These are phyloP conservation scores for Picea abies DNA, from an alignment of 83 land plant genomes.

Conservation along the genomic window DNA sequence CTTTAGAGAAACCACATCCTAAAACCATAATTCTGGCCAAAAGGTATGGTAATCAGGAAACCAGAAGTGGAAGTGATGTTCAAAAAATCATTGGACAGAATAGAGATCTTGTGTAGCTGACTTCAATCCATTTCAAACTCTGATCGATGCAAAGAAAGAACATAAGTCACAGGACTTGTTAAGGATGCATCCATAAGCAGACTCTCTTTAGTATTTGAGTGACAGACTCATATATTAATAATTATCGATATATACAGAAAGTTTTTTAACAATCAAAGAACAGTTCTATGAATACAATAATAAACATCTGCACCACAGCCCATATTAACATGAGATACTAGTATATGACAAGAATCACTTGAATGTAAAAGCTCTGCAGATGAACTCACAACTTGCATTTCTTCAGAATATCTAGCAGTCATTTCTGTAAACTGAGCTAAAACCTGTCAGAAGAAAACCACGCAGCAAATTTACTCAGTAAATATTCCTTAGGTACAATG, in stretches of 20 bases:
- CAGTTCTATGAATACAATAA: background rate
- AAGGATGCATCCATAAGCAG: too few species aligned
- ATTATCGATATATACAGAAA: too few species aligned
- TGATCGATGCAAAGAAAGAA: too few species aligned
- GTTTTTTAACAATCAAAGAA: background rate
- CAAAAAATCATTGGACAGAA: background rate
- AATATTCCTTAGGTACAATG: background rate
- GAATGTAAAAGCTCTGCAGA: background rate
- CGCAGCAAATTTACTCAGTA: background rate
- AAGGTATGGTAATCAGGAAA: too few species aligned
- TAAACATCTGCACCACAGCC: background rate
- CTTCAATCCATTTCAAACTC: too few species aligned
- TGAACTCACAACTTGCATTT: conserved; percentile 71
- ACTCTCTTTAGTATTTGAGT: too few species aligned
- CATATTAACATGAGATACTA: conserved; percentile 5
- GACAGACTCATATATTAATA: too few species aligned
- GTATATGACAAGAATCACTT: background rate
- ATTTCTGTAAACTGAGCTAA: conserved; percentile 92
- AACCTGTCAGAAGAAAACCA: conserved; percentile 48
- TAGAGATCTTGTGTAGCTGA: too few species aligned
- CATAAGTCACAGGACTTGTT: too few species aligned
- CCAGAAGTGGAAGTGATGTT: background rate
- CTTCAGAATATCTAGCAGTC: conserved; percentile 84
- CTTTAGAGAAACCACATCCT: too few species aligned
- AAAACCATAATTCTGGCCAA: too few species aligned